These are phyloP conservation scores for Picea glauca DNA, from an alignment of 75 land plant genomes.

Conservation along the genomic window DNA sequence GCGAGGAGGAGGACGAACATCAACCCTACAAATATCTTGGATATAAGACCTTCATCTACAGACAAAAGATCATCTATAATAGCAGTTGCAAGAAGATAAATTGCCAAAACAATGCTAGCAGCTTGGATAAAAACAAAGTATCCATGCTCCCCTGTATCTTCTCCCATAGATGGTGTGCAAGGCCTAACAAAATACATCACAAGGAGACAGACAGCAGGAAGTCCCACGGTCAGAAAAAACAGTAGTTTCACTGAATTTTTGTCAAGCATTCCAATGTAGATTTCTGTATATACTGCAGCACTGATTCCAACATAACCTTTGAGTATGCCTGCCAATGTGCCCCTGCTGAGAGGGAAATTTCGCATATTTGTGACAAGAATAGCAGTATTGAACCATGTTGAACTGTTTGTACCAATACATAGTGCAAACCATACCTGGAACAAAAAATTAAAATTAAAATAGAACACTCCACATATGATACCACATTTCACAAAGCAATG, in stretches of 20 bases:
- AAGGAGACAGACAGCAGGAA: slow-evolving; percentile 43
- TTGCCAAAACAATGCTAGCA: slow-evolving; percentile 49
- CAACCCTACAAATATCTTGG: slow-evolving; percentile 34
- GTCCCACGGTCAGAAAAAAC: slow-evolving; percentile 56
- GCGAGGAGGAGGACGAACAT: slow-evolving; percentile 60
- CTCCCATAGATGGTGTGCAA: slow-evolving; percentile 46
- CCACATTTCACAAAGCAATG: too few relatives aligned
- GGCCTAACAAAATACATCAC: slow-evolving; percentile 73
- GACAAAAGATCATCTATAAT: slow-evolving; percentile 35
- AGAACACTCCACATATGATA: too few relatives aligned
- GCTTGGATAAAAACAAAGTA: slow-evolving; percentile 68
- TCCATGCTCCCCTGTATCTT: slow-evolving; percentile 33
- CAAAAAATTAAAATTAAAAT: too few relatives aligned
- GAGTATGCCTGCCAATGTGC: slow-evolving; percentile 87
- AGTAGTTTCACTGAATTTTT: slow-evolving; percentile 40
- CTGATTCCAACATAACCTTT: slow-evolving; percentile 90
- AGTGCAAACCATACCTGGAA: slow-evolving; percentile 64
- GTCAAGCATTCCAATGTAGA: slow-evolving; percentile 43
- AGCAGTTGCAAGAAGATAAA: slow-evolving; percentile 64
- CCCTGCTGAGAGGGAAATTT: slow-evolving; percentile 84
- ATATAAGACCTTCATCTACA: slow-evolving; percentile 18
- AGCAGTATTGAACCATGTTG: slow-evolving; percentile 82
- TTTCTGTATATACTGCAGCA: slow-evolving; percentile 72
- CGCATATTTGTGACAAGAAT: slow-evolving; percentile 93
- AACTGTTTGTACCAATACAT: slow-evolving; percentile 61